Conservation (phyloP, 768 basidiomycete genomes). For the Tulasnella sp. region DNA sequence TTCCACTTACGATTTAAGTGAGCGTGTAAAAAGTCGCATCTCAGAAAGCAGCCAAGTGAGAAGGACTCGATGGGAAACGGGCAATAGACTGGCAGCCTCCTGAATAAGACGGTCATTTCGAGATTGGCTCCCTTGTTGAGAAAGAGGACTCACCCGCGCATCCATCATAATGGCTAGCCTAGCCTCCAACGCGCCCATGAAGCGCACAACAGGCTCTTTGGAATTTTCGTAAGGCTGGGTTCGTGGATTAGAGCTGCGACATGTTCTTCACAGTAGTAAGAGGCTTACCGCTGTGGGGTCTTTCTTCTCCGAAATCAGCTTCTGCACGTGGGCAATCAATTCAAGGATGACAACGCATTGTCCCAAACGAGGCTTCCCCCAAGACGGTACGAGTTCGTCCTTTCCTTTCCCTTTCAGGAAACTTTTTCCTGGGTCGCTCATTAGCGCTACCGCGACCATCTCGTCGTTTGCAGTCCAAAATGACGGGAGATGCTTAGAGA, state of each 20-base stretch:
- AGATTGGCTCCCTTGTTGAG: background rate
- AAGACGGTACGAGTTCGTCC: conserved; percentile 33
- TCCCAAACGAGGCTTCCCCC: conserved; percentile 55
- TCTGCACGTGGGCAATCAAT: conserved; percentile 44
- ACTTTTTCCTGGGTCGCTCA: conserved; percentile 45
- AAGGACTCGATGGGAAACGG: conserved; percentile 56
- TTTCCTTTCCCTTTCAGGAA: conserved; percentile 29
- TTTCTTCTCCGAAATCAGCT: conserved; percentile 37
- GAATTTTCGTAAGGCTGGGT: conserved; percentile 18
- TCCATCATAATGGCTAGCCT: conserved; percentile 54
- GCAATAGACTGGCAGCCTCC: conserved; percentile 52
- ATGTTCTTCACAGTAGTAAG: background rate
- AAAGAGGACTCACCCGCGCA: conserved; percentile 46
- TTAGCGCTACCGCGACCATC: conserved; percentile 67
- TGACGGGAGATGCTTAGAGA: conserved; percentile 54
- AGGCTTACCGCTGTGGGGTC: conserved; percentile 24
- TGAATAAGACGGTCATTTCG: conserved; percentile 32
- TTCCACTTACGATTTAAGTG: conserved; percentile 54
- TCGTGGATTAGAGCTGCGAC: background rate
- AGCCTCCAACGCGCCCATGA: conserved; percentile 54
- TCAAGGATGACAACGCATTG: conserved; percentile 61
- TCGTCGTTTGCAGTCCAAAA: conserved; percentile 68
- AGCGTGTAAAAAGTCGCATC: conserved; percentile 58
- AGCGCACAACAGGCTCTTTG: conserved; percentile 34
- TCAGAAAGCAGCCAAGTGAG: conserved; percentile 60